These are phyloP conservation scores for Xylaria palmicola DNA, from an alignment of 495 filamentous ascomycete species.

Conservation along the genomic window DNA sequence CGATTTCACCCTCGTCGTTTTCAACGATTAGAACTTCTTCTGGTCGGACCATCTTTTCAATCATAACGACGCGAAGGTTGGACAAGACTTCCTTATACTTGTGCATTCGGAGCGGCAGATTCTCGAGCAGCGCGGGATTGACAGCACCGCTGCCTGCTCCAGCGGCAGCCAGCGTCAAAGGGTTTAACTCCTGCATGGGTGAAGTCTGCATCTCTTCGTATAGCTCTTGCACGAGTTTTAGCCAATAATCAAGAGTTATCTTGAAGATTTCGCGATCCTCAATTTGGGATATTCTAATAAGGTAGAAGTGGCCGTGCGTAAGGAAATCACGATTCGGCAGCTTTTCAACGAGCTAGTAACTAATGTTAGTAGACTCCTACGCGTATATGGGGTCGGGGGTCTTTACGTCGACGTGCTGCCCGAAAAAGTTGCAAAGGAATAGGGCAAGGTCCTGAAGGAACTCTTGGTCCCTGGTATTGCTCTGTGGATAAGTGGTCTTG, in stretches of 20 bases:
- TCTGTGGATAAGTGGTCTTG: conserved; percentile 82
- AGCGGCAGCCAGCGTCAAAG: conserved; percentile 59
- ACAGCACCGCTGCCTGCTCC: conserved; percentile 72
- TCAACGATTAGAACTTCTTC: conserved; percentile 99
- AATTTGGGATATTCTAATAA: conserved; percentile 96
- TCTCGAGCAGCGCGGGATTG: conserved; percentile 75
- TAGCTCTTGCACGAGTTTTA: conserved; percentile 94
- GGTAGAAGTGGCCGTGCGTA: conserved; percentile 93
- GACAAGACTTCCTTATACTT: conserved; percentile 93
- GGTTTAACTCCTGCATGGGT: conserved; percentile 87
- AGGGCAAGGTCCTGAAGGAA: conserved; percentile 95
- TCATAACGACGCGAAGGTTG: conserved; percentile 95
- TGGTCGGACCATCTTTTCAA: conserved; percentile 98
- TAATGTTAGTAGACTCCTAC: conserved; percentile 24
- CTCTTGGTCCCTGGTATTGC: conserved; percentile 92
- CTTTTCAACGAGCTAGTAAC: conserved; percentile 80
- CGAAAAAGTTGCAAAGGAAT: conserved; percentile 95
- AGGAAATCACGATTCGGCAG: conserved; percentile 92
- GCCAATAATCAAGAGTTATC: conserved; percentile 99
- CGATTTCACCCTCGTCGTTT: conserved; percentile 98
- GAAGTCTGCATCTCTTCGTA: conserved; percentile 98
- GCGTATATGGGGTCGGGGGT: background rate
- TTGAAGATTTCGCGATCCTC: conserved; percentile 99
- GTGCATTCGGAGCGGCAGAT: conserved; percentile 92
- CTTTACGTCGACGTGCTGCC: conserved; percentile 80